A percentile compares a stretch with the other conserved stretches of the same genome.
Conservation (phyloP, 768 basidiomycete species). For the Mycena capillaripes region DNA sequence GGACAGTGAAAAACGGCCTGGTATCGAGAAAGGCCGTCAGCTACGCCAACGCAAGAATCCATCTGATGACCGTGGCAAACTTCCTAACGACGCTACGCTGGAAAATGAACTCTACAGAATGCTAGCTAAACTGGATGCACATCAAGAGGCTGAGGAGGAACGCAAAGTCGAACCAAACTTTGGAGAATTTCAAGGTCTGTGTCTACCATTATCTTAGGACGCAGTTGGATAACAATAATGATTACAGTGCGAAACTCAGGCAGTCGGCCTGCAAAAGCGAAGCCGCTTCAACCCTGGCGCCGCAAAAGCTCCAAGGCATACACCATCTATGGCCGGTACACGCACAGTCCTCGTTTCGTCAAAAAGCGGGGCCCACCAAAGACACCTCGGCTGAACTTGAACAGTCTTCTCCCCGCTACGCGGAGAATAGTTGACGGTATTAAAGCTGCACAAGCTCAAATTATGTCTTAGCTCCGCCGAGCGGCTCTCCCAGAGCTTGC, state of each 20-base stretch:
- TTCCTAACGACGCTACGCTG: not conserved
- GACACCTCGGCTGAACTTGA: too few relatives aligned
- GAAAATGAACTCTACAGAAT: not conserved
- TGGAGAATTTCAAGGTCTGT: not conserved
- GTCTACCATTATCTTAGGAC: not conserved
- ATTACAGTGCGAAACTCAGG: not conserved
- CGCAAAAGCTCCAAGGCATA: not conserved
- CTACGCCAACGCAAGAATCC: too few relatives aligned
- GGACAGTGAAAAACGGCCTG: not conserved
- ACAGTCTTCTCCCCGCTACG: too few relatives aligned
- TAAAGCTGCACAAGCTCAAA: too few relatives aligned
- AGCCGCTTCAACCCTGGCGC: conserved; percentile 1
- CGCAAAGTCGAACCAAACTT: not conserved
- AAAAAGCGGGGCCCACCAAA: too few relatives aligned
- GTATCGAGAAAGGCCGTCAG: too few relatives aligned
- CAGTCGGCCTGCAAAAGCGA: not conserved
- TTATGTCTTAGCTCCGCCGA: not conserved
- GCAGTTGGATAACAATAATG: too few relatives aligned
- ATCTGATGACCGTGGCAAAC: not conserved
- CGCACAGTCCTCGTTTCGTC: too few relatives aligned
- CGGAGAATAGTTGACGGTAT: too few relatives aligned
- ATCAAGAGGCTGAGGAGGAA: not conserved
- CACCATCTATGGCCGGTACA: not conserved
- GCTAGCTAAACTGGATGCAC: not conserved
- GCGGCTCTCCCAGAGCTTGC: not conserved